Evolutionary conservation across 306 rosid genomes (phyloP).

Genomic region (Castanea mollissima): DNA sequence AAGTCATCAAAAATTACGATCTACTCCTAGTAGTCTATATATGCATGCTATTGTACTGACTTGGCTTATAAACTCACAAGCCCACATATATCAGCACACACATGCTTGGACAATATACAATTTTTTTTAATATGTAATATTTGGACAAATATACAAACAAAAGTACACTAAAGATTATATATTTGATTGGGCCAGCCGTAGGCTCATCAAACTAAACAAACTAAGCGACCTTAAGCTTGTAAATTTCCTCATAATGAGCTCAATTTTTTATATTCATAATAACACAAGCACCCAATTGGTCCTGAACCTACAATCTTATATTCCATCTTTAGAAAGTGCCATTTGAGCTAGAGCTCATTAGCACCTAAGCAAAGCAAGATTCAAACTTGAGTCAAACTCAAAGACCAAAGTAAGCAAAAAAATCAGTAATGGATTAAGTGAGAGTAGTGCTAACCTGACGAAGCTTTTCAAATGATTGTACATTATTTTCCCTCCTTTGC

Average conservation of each 20-base stretch:
- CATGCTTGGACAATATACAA: not conserved
- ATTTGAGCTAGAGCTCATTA: too few relatives aligned
- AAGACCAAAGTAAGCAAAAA: not conserved
- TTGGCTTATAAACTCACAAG: not conserved
- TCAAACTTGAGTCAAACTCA: not conserved
- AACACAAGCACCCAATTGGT: too few relatives aligned
- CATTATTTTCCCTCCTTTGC: conserved; percentile 98
- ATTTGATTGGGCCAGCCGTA: not conserved
- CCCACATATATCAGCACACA: not conserved
- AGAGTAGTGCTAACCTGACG: conserved; percentile 66
- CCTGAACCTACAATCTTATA: too few relatives aligned
- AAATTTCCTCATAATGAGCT: not conserved
- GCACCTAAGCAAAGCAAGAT: not conserved
- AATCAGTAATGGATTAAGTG: not conserved
- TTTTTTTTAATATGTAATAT: not conserved
- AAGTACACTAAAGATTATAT: not conserved
- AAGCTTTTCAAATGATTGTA: conserved; percentile 98
- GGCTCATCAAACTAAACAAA: not conserved
- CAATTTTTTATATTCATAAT: not conserved
- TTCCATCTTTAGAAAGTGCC: too few relatives aligned
- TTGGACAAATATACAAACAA: too few relatives aligned
- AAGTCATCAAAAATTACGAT: too few relatives aligned
- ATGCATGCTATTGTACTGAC: not conserved
- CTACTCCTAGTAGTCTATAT: too few relatives aligned
- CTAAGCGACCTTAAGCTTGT: not conserved